Evolutionary conservation across 2,329 filamentous ascomycete species (phyloP).

Genomic region (Plenodomus biglobosus): DNA sequence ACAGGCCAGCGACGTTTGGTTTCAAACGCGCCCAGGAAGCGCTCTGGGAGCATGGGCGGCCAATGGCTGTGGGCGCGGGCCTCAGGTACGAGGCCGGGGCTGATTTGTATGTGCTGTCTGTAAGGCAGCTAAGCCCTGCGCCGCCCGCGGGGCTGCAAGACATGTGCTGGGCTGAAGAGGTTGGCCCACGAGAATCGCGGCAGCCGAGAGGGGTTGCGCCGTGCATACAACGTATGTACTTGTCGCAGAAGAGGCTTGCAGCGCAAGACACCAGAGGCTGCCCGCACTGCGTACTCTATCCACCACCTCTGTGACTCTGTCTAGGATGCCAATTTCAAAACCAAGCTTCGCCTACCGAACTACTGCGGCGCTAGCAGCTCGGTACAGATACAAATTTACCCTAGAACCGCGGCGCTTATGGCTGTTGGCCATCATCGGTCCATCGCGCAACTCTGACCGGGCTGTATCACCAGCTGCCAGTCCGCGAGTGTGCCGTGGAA

Average conservation of each 20-base stretch:
- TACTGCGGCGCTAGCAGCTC: slow-evolving; percentile 14
- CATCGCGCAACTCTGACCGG: neutral
- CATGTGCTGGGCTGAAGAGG: neutral
- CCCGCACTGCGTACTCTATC: neutral
- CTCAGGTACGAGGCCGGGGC: slow-evolving; percentile 9
- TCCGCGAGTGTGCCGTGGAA: slow-evolving; percentile 1
- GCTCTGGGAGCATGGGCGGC: slow-evolving; percentile 9
- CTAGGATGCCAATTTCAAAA: slow-evolving; percentile 8
- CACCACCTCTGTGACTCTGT: neutral
- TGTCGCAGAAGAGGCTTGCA: neutral
- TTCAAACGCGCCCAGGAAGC: slow-evolving; percentile 9
- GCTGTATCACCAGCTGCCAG: slow-evolving; percentile 2
- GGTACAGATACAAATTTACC: slow-evolving; percentile 24
- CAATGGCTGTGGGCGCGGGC: slow-evolving; percentile 17
- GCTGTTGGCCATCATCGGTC: slow-evolving; percentile 1
- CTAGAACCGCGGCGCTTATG: slow-evolving; percentile 9
- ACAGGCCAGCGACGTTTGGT: slow-evolving; percentile 19
- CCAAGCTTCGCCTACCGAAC: slow-evolving; percentile 23
- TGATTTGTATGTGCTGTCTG: slow-evolving; percentile 1
- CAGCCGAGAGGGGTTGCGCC: neutral
- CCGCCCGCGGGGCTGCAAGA: neutral
- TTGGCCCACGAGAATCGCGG: neutral
- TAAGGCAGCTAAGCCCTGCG: too few species aligned
- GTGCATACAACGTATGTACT: neutral
- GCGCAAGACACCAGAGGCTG: neutral